Conservation (phyloP, 1,284 basidiomycete species). For the Cryptococcus hybrid region DNA sequence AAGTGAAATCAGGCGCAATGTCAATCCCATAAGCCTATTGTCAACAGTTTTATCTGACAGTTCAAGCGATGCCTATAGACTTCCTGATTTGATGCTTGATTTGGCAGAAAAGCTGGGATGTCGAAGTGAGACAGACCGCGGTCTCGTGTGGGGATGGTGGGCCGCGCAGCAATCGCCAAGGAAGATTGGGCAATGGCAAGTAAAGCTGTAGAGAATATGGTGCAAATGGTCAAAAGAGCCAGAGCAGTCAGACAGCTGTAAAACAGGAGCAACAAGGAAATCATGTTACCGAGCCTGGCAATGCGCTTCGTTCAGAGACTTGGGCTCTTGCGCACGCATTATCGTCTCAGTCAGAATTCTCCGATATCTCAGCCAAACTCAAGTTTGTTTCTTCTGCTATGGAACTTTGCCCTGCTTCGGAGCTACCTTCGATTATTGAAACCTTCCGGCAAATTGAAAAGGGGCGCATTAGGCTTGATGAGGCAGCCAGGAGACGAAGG, state of each 20-base stretch:
- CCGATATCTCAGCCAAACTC: conserved; percentile 65
- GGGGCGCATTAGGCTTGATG: conserved; percentile 26
- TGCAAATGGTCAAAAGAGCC: conserved; percentile 50
- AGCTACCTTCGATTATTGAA: conserved; percentile 66
- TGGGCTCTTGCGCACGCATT: conserved; percentile 50
- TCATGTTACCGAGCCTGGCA: not conserved
- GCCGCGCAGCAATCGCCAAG: conserved; percentile 72
- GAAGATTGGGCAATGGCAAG: conserved; percentile 74
- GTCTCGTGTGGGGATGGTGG: conserved; percentile 81
- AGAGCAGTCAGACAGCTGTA: not conserved
- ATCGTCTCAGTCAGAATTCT: conserved; percentile 72
- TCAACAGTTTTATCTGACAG: conserved; percentile 69
- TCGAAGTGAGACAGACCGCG: conserved; percentile 67
- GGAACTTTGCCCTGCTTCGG: conserved; percentile 79
- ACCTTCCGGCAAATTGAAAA: conserved; percentile 62
- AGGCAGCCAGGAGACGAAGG: conserved; percentile 25
- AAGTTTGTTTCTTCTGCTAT: conserved; percentile 75
- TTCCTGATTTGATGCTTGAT: conserved; percentile 84
- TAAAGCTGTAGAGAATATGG: conserved; percentile 69
- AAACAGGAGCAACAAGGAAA: not conserved
- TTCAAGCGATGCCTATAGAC: conserved; percentile 80
- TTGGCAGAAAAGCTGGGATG: conserved; percentile 84
- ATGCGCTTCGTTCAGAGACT: conserved; percentile 55
- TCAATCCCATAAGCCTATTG: conserved; percentile 74
- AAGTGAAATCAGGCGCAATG: conserved; percentile 83